Evolutionary conservation across 805 yeast species (phyloP), one percentile per base, ranked within the genome.

Genomic region (Nakazawaea holstii): DNA sequence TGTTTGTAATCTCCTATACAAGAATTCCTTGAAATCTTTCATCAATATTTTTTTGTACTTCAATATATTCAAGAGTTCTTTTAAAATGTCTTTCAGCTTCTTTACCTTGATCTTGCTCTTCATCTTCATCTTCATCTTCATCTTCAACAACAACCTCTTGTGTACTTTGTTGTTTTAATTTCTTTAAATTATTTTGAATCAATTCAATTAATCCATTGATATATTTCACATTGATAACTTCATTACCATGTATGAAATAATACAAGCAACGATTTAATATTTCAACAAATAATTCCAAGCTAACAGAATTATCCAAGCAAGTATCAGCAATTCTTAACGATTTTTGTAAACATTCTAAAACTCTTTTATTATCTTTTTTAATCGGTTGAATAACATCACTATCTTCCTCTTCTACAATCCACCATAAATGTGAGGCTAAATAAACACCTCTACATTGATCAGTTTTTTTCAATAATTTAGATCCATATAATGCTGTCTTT

Each of bases 391-490:
- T 52, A 6, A 39, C 35, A 8, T 43, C 52, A 15, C 43, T 52
- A 10, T 59, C 64, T 30, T 53, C 52, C 39, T 62, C 74, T 50
- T 86, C 90, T 24, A 84, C 80, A 59, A 92, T 85, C 94, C 95
- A 87, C 97, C 97, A 94, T 42, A 94, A 67, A 65, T 94, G 97
- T 1, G 96, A 82, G 38, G 96, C 91, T 44, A 79, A 66, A 60
- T 86, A 88, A 6, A 90, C 95, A 0, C 96, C 83, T 13, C 97
- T 79, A 62, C 97, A 91, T 64, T 94, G 99, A 59, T 92, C 98
- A 32, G 94, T 90, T 62, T 92, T 92, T 63, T 87, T 89, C 58
- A 92, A 72, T 43, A 94, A 72, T 63, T 87, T 88, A 11, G 96
- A 87, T 5, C 96, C 95, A 58, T 89, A 88, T 41, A 91, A 68